Evolutionary conservation across 1,139 yeast genomes (phyloP).

Genomic region (Lodderomyces parapsilosis): DNA sequence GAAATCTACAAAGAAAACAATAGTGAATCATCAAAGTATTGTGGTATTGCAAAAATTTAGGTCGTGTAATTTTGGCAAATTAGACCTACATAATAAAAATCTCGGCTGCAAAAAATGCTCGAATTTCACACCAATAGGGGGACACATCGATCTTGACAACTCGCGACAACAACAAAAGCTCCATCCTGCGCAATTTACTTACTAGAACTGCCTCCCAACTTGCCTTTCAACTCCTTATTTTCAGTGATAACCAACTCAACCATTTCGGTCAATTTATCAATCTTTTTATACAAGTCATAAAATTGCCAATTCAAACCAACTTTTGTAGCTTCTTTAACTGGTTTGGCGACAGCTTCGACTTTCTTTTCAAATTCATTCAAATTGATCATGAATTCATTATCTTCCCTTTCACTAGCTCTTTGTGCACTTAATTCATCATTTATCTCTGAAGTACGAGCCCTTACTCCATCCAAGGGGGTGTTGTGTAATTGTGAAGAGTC

Average conservation of each 20-base stretch:
- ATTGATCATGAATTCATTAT: constrained; percentile 63
- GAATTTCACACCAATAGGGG: too few species aligned
- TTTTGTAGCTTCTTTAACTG: constrained; percentile 53
- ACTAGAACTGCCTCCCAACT: constrained; percentile 10
- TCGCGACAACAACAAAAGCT: background rate
- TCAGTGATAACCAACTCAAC: constrained; percentile 45
- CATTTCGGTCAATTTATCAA: constrained; percentile 43
- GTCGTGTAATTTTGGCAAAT: background rate
- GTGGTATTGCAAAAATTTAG: background rate
- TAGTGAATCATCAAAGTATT: too few species aligned
- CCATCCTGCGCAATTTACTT: background rate
- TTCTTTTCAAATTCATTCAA: constrained; percentile 47
- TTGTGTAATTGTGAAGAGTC: constrained; percentile 6
- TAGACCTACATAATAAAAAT: background rate
- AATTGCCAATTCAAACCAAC: constrained; percentile 68
- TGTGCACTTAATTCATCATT: constrained; percentile 47
- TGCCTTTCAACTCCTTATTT: constrained; percentile 33
- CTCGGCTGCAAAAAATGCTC: background rate
- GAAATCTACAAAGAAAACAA: too few species aligned
- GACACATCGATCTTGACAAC: too few species aligned
- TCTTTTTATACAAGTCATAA: constrained; percentile 51
- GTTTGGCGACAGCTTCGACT: constrained; percentile 52
- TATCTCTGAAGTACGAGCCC: constrained; percentile 37
- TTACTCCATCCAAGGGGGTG: constrained; percentile 32
- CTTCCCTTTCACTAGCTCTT: constrained; percentile 63